Evolutionary conservation across 768 basidiomycete species (phyloP), one percentile per base, ranked within the genome.

Genomic region (Leccinum boreale): DNA sequence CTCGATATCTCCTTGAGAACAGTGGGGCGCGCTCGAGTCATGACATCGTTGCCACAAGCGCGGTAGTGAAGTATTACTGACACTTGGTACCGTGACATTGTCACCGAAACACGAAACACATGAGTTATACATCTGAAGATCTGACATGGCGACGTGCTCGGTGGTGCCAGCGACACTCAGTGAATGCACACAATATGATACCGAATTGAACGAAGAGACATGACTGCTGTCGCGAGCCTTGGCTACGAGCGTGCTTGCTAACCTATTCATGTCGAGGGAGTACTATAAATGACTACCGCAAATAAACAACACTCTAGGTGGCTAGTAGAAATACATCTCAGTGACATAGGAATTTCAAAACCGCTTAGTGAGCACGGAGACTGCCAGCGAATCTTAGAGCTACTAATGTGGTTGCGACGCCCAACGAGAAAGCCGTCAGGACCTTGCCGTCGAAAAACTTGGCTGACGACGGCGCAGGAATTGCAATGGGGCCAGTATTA

Each of bases 401-500:
- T 26, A 51, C 49, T 19, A 64, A 58, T 6, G 62, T 65, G 6
- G 64, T 60, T 15, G 55, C 60, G 3, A 75, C 15, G 14, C 74
- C 73, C 31, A 73, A 35, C 0, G 66, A 65, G 57, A 75, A 75
- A n/a, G 73, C 71, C 5, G 62, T 51, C 12, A 69, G 47, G 5
- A 70, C 45, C 50, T 55, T 62, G 44, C 33, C 12, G 4, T 60
- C 60, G 26, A 60, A 28, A 28, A 23, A 2, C 10, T 44, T 44
- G 36, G 11, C 39, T 3, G 53, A 31, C 5, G 49, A 1, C 1
- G 61, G 33, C n/a, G 19, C 39, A 35, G 47, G 11, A 8, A 12
- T 17, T 4, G 10, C 45, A 15, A 31, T 42, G 1, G 28, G 19
- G 4, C 31, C 54, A 19, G 42, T 10, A 10, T 14, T n/a, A 28